Evolutionary conservation across 805 yeast species (phyloP).

Genomic region (Pachysolen tannophilus): DNA sequence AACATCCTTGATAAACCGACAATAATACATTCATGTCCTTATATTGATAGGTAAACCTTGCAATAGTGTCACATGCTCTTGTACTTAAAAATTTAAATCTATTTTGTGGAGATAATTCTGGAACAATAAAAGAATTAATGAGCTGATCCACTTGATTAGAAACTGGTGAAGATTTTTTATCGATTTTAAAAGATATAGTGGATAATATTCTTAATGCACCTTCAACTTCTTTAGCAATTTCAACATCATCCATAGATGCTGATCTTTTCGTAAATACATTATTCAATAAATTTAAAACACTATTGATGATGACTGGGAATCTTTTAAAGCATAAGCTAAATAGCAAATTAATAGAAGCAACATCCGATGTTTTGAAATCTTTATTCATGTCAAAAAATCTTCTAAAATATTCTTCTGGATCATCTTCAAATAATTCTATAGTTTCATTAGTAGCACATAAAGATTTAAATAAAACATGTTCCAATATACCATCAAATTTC

Average conservation of each 20-base stretch:
- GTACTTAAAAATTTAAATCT: constrained; percentile 60
- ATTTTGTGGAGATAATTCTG: constrained; percentile 44
- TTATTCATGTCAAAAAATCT: constrained; percentile 50
- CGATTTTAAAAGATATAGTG: constrained; percentile 48
- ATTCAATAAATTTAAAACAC: constrained; percentile 46
- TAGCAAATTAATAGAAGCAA: constrained; percentile 40
- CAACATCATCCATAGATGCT: constrained; percentile 24
- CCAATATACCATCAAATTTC: constrained; percentile 53
- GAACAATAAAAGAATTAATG: constrained; percentile 51
- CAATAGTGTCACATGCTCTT: constrained; percentile 54
- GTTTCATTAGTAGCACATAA: constrained; percentile 62
- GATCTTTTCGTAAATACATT: constrained; percentile 29
- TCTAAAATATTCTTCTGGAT: constrained; percentile 84
- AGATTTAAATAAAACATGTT: constrained; percentile 70
- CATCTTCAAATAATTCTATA: constrained; percentile 71
- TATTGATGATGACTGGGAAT: constrained; percentile 34
- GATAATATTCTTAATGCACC: constrained; percentile 74
- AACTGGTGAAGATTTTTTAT: constrained; percentile 44
- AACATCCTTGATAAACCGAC: constrained; percentile 26
- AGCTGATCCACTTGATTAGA: constrained; percentile 55
- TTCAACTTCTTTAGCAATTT: constrained; percentile 51
- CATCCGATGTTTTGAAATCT: constrained; percentile 39
- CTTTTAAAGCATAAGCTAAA: constrained; percentile 28
- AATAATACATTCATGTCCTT: constrained; percentile 20
- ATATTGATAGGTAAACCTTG: constrained; percentile 16